phyloP scores from a whole-genome alignment of 2,329 filamentous ascomycete species.

The Trichoderma pleuroti region DNA sequence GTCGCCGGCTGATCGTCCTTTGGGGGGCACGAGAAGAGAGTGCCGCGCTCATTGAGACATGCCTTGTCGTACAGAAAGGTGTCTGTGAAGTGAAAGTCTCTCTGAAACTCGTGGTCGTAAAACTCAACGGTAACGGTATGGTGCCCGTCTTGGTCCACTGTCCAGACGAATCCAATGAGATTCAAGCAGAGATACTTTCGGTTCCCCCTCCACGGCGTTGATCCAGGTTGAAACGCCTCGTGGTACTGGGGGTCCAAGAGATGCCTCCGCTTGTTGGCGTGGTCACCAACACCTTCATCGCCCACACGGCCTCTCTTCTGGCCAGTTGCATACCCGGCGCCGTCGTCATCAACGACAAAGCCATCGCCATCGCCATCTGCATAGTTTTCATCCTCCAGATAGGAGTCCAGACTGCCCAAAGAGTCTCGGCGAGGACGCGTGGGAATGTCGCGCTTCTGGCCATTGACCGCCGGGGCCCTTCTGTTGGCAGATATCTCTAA shows the following conservation, averaged over 20 bases:
- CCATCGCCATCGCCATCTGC: constrained; percentile 57
- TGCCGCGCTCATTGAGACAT: constrained; percentile 79
- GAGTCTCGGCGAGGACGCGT: constrained; percentile 58
- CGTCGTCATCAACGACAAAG: constrained; percentile 94
- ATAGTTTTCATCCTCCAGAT: constrained; percentile 61
- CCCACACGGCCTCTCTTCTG: constrained; percentile 50
- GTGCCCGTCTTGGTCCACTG: constrained; percentile 88
- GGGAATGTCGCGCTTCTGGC: constrained; percentile 46
- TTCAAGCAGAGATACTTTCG: constrained; percentile 92
- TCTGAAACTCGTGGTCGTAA: constrained; percentile 87
- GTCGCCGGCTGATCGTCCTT: constrained; percentile 64
- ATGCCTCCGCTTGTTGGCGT: constrained; percentile 48
- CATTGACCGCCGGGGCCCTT: constrained; percentile 50
- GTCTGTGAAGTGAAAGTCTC: constrained; percentile 97
- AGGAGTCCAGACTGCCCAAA: constrained; percentile 74
- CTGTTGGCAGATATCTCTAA: constrained; percentile 66
- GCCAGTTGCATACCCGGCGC: constrained; percentile 74
- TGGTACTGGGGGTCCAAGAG: constrained; percentile 65
- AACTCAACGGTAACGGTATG: constrained; percentile 97
- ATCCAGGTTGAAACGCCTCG: constrained; percentile 85
- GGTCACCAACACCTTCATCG: constrained; percentile 52
- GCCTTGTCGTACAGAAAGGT: constrained; percentile 95
- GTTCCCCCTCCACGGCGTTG: constrained; percentile 93
- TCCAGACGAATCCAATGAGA: constrained; percentile 92
- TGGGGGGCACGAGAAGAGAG: constrained; percentile 79